Evolutionary conservation across 2,329 filamentous ascomycete genomes (phyloP).

Genomic region (Trichoderma oligosporum): DNA sequence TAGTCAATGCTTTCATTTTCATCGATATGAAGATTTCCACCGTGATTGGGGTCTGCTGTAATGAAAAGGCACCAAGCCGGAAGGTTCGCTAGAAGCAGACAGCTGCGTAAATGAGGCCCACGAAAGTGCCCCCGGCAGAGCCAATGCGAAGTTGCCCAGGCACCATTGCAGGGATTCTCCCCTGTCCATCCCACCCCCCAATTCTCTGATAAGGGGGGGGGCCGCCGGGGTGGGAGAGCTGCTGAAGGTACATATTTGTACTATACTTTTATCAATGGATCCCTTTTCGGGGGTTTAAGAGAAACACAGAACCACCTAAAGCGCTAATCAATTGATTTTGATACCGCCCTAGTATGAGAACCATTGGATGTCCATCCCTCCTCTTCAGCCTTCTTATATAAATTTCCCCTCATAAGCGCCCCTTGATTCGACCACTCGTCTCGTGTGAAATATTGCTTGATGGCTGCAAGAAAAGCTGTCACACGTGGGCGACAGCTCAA

Average conservation of each 20-base stretch:
- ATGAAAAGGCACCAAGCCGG: slow-evolving; percentile 15
- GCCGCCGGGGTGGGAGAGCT: background rate
- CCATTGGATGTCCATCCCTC: slow-evolving; percentile 8
- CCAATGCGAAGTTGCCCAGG: slow-evolving; percentile 10
- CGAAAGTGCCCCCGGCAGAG: slow-evolving; percentile 12
- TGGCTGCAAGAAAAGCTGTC: background rate
- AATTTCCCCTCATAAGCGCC: background rate
- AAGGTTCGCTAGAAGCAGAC: slow-evolving; percentile 11
- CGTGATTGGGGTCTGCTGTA: slow-evolving; percentile 14
- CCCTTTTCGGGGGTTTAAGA: slow-evolving; percentile 13
- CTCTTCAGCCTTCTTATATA: slow-evolving; percentile 7
- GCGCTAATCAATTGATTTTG: slow-evolving; percentile 13
- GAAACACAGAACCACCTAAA: slow-evolving; percentile 1
- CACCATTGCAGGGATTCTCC: slow-evolving; percentile 14
- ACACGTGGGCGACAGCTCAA: background rate
- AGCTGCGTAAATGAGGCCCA: slow-evolving; percentile 19
- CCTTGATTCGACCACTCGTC: slow-evolving; percentile 1
- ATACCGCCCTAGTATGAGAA: background rate
- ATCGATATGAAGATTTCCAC: slow-evolving; percentile 1
- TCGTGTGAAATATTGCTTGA: slow-evolving; percentile 3
- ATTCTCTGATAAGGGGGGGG: slow-evolving; percentile 9
- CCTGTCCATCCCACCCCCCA: background rate
- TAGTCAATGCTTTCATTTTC: slow-evolving; percentile 6
- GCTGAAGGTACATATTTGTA: background rate
- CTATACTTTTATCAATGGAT: too few relatives aligned